Evolutionary conservation across 108 stramenopile genomes (phyloP).

Genomic region (Stephanodiscus minutulus): DNA sequence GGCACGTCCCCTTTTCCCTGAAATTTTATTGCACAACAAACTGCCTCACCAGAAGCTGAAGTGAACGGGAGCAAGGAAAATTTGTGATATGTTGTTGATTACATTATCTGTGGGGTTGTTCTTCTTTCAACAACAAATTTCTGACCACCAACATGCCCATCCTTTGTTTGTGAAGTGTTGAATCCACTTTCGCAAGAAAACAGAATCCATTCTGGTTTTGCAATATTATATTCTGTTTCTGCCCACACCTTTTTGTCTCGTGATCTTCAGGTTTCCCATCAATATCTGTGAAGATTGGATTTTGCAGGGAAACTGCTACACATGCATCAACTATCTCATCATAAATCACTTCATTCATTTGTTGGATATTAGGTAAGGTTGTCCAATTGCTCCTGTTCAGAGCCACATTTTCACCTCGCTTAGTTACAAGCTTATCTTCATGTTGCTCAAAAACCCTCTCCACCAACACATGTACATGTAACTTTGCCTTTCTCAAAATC

Average conservation of each 20-base stretch:
- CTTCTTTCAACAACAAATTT: not conserved
- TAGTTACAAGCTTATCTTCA: no score
- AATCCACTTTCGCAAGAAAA: no score
- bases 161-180: no score
- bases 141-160: not conserved
- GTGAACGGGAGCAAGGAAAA: slow-evolving; percentile 23
- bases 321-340: slow-evolving; percentile 21
- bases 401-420: slow-evolving; percentile 18
- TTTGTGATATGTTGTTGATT: slow-evolving; percentile 6
- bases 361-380: slow-evolving; percentile 11
- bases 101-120: not conserved
- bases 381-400: slow-evolving; percentile 18
- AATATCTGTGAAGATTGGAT: no score
- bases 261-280: no score
- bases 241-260: no score
- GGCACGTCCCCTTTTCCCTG: slow-evolving; percentile 7
- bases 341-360: slow-evolving; percentile 26
- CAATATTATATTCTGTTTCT: no score
- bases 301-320: not conserved
- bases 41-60: slow-evolving; percentile 6
- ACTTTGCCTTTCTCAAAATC: no score
- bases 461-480: no score
- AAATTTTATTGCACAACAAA: slow-evolving; percentile 19
- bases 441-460: no score
- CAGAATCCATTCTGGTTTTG: no score